Base-by-base conservation (phyloP, 306 rosid genomes). In the Benincasa hispida region DNA sequence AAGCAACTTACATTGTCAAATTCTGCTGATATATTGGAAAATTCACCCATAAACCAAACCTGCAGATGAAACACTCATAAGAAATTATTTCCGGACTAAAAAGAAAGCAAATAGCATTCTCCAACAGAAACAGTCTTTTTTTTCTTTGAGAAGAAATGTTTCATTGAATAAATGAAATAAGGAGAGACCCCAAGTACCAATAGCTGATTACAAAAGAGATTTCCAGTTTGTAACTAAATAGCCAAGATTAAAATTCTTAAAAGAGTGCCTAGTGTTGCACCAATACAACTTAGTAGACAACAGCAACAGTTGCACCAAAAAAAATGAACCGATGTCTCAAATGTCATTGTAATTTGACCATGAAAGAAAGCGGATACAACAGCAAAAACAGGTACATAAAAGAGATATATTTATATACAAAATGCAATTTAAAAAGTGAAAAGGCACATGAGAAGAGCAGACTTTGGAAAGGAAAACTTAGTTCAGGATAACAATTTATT, bases 11-110 rank as follows among this genome's bases (percentile, higher is more conserved):
- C 99, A 78, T 84, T 87, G 82, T 94, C 96, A 48, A 94, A 94
- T 84, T 92, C 92, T 6, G 82, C 86, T 25, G 98, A 92, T 66
- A 92, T 88, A 86, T 92, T 96, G 78, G 96, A 89, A 78, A 89
- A 88, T 81, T 87, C 84, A 8, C 99, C 98, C 99, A 94, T 94
- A 81, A 90, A 92, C 89, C 96, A 87, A 84, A 94, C 98, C 98
- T 94, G 79, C 86, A 91, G 22, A 86, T 78, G 41, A 28, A 72
- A 72, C 76, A 50, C 24, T 72, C 18, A 25, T 72, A 25, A 47
- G 7, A 13, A 21, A 39, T 39, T 37, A 37, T 21, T 39, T 32
- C 53, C 50, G 39, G 68, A 65, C 53, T 39, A 66, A 39, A 10
- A 66, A 34, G 27, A 65, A 66, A 66, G 10, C n/a, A 37, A 66